phyloP scores from a whole-genome alignment of 306 rosid genomes.

The Acacia crassicarpa region DNA sequence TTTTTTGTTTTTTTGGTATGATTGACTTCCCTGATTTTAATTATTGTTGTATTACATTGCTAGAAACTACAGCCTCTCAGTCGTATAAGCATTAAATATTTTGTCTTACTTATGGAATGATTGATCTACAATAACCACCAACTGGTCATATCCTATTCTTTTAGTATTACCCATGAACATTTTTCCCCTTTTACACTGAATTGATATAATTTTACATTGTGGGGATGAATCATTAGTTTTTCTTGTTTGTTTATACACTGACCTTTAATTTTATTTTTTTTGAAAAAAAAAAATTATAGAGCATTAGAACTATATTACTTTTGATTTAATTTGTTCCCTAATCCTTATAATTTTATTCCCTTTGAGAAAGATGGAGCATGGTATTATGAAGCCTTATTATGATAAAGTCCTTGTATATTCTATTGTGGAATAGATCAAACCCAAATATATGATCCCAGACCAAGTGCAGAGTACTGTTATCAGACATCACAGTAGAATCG shows the following conservation, averaged over 20 bases:
- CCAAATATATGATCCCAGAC: slow-evolving; percentile 80
- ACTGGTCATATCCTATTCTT: not conserved
- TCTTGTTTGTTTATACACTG: not conserved
- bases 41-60: not conserved
- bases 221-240: slow-evolving; percentile 1
- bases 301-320: not conserved
- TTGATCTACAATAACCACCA: slow-evolving; percentile 7
- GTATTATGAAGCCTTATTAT: not conserved
- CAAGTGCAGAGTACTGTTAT: slow-evolving; percentile 84
- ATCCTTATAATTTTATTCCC: not conserved
- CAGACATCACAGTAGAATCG: slow-evolving; percentile 86
- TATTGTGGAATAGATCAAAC: slow-evolving; percentile 61
- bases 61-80: not conserved
- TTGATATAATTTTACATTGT: not conserved
- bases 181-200: not conserved
- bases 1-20: not conserved
- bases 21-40: not conserved
- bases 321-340: not conserved
- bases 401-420: not conserved
- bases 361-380: not conserved
- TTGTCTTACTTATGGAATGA: not conserved
- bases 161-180: not conserved
- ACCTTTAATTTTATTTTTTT: not conserved
- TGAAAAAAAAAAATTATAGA: no score
- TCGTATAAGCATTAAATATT: not conserved